phyloP scores from a whole-genome alignment of 768 basidiomycete genomes.

The Termitomyces sp. region DNA sequence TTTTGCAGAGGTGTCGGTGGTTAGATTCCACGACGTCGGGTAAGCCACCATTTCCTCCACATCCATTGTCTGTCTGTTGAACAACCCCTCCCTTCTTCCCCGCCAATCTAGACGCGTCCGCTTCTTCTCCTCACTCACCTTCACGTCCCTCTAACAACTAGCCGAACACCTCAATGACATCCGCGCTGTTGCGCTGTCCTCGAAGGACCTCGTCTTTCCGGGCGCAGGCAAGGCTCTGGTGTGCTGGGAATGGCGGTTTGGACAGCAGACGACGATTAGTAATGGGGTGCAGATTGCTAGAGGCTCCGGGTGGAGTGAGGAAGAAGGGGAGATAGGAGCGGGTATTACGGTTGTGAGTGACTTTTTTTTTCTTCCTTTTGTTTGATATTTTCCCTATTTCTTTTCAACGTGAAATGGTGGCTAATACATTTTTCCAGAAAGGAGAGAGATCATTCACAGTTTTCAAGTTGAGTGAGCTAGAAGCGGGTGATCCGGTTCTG shows the following conservation, averaged over 20 bases:
- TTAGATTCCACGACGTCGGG: slow-evolving; percentile 92
- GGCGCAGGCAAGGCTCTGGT: slow-evolving; percentile 72
- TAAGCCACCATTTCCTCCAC: slow-evolving; percentile 23
- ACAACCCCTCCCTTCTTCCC: neutral
- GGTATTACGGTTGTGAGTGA: slow-evolving; percentile 79
- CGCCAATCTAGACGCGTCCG: slow-evolving; percentile 63
- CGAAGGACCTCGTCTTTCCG: slow-evolving; percentile 81
- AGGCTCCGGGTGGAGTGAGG: slow-evolving; percentile 24
- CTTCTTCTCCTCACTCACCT: slow-evolving; percentile 81
- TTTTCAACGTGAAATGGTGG: neutral
- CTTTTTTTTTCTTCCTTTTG: neutral
- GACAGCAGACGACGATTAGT: slow-evolving; percentile 89
- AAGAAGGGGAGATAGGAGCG: slow-evolving; percentile 79
- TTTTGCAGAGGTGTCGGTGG: slow-evolving; percentile 74
- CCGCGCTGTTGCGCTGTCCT: slow-evolving; percentile 81
- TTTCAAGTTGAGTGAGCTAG: slow-evolving; percentile 84
- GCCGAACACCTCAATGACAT: slow-evolving; percentile 87
- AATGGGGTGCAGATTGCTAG: slow-evolving; percentile 84
- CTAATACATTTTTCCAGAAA: slow-evolving; percentile 24
- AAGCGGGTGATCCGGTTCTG: slow-evolving; percentile 57
- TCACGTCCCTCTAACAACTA: slow-evolving; percentile 76
- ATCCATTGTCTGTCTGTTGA: neutral
- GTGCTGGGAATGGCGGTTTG: slow-evolving; percentile 94
- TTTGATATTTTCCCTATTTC: too few species aligned
- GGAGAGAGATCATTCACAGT: slow-evolving; percentile 87